Base-by-base conservation (phyloP, 306 rosid genomes). In the Citrullus mucosospermus region DNA sequence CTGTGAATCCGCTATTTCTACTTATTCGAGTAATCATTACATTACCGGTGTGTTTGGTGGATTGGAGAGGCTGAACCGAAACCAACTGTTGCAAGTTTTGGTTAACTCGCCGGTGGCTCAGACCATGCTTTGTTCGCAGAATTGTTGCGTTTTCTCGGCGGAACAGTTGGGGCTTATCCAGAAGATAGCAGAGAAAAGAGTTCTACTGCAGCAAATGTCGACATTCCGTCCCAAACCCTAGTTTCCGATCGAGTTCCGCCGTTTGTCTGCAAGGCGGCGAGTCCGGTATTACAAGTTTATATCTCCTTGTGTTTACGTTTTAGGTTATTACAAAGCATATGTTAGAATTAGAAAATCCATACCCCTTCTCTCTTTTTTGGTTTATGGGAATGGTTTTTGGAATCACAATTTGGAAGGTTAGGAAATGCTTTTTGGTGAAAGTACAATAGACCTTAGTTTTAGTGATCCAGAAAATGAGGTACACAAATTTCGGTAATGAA, bases 71-170 rank as follows among this genome's bases (percentile, higher is more conserved):
- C 84, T 95, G 55, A 88, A 63, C 44, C 46, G 97, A 34, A 86
- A 78, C 79, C 98, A 95, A 85, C 66, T 90, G 0, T 80, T 95
- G 61, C 97, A 87, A 85, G 90, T 92, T 1, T 65, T 91, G 34
- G 89, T 92, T 22, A 92, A 89, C 85, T 95, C 98, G 2, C 92
- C 92, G 0, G 93, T 91, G 15, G 89, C 91, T 0, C 98, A 92
- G 81, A 92, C 90, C 16, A 51, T 63, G 82, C 90, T 95, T 30
- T 86, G 72, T 53, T 85, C 94, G 1, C 86, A 80, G 75, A 94
- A 90, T 0, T 78, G 78, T 53, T 95, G 97, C 61, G 92, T 95
- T 7, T 86, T 91, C 75, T 86, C 97, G 0, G 36, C 78, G 4
- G 96, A 93, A 82, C 97, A 91, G 85, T 34, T 91, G 30, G 84